Base-by-base conservation (phyloP, 768 basidiomycete genomes). In the Pisolithus orientalis region DNA sequence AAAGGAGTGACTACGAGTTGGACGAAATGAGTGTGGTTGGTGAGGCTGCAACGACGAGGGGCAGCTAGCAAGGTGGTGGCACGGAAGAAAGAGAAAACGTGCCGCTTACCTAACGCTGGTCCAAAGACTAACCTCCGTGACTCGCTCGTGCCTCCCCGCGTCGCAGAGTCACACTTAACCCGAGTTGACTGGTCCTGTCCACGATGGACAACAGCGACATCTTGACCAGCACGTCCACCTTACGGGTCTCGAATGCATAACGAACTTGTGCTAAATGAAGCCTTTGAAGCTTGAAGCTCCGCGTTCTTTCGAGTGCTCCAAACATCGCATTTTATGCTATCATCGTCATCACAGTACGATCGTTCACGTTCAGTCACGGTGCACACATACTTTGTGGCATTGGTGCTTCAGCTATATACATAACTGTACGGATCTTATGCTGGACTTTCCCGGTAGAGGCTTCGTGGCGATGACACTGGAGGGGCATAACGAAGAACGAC, bases 371-470 rank as follows among this genome's bases (percentile, higher is more conserved):
- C n/a, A n/a, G n/a, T n/a, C 54, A 85, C 84, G 27, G 85, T 79
- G 0, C 84, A 84, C 69, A 73, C 98, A 4, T 97, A 87, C 73
- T 97, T 90, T 71, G 75, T 83, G 39, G 83, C 81, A 3, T 76
- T 82, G 8, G 82, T 83, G 53, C 69, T 70, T 25, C 80, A 86
- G 54, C 74, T 21, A 2, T 2, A 21, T 95, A 38, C 74, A 75
- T 27, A 72, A 77, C 43, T 72, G 82, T 11, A 87, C 82, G 9
- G 91, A 98, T 60, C 73, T 98, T 25, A 85, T 97, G 37, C 73
- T 97, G 27, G 96, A 98, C 64, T 84, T 90, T 52, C 94, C 96
- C 14, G 96, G 96, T 5, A 95, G 96, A 5, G 96, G 96, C 0
- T 99, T 97, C 67, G 85, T 98, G 47, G 89, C 91, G 24, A 96